Evolutionary conservation across 2,329 filamentous ascomycete species (phyloP).

Genomic region (Davidsoniella eucalypti): DNA sequence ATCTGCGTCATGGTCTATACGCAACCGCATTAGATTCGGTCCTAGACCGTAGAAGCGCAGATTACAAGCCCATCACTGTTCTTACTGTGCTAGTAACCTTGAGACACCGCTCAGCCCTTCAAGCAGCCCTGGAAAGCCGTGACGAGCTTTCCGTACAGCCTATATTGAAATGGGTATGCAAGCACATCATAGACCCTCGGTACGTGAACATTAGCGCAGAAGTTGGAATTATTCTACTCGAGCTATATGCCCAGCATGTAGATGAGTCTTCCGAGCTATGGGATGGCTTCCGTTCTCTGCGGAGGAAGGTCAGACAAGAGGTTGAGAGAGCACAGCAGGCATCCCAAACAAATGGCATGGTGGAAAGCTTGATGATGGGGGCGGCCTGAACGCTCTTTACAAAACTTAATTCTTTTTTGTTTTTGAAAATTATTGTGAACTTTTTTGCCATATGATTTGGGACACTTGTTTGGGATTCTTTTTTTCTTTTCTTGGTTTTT

Average conservation of each 20-base stretch:
- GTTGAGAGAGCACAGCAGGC: conserved; percentile 74
- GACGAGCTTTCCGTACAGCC: conserved; percentile 71
- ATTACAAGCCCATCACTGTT: conserved; percentile 43
- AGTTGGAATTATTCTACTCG: conserved; percentile 63
- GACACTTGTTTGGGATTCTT: background rate
- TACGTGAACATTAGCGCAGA: conserved; percentile 72
- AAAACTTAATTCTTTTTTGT: background rate
- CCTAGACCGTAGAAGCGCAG: conserved; percentile 35
- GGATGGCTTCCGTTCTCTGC: conserved; percentile 49
- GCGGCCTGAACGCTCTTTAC: background rate
- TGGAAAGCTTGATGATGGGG: conserved; percentile 50
- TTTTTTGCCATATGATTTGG: background rate
- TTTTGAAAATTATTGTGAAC: background rate
- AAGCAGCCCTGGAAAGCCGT: conserved; percentile 61
- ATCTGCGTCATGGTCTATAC: conserved; percentile 66
- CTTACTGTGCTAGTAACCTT: conserved; percentile 72
- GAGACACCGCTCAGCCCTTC: conserved; percentile 72
- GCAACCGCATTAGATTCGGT: conserved; percentile 63
- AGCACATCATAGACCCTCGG: conserved; percentile 66
- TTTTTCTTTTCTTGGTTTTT: background rate
- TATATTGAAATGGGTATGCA: conserved; percentile 66
- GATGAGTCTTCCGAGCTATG: conserved; percentile 59
- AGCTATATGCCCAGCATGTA: conserved; percentile 71
- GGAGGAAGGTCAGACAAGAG: conserved; percentile 54
- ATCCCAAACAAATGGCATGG: conserved; percentile 69